phyloP scores from a whole-genome alignment of 2,329 filamentous ascomycete species.

The Hypocrella siamensis region DNA sequence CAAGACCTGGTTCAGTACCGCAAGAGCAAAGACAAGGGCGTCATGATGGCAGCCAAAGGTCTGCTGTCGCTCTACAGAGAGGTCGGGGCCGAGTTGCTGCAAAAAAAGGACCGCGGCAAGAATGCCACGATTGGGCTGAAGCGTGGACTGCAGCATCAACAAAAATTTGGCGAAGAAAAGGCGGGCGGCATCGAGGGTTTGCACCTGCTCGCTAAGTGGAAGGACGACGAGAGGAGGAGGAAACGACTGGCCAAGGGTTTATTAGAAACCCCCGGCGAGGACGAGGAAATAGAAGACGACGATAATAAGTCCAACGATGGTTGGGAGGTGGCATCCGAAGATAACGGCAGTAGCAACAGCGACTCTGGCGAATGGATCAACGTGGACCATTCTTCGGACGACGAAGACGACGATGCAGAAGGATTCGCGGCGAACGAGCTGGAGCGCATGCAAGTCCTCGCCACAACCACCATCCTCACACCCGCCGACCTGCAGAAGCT shows the following conservation, averaged over 20 bases:
- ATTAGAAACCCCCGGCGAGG: constrained; percentile 43
- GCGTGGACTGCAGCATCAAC: constrained; percentile 57
- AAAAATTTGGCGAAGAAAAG: constrained; percentile 70
- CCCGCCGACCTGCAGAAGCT: constrained; percentile 94
- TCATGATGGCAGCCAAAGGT: constrained; percentile 97
- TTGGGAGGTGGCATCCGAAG: constrained; percentile 46
- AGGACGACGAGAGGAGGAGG: constrained; percentile 70
- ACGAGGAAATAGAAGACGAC: constrained; percentile 44
- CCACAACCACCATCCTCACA: constrained; percentile 87
- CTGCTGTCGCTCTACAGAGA: constrained; percentile 82
- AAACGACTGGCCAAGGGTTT: constrained; percentile 56
- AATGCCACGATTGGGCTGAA: constrained; percentile 72
- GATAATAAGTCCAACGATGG: constrained; percentile 39
- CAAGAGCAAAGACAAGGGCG: constrained; percentile 95
- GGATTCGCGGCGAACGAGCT: constrained; percentile 27
- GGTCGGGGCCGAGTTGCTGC: constrained; percentile 75
- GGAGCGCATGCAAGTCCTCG: constrained; percentile 52
- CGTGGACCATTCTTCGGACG: constrained; percentile 52
- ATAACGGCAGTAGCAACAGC: constrained; percentile 43
- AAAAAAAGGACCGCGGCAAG: constrained; percentile 83
- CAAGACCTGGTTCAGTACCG: constrained; percentile 93
- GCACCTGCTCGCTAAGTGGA: constrained; percentile 83
- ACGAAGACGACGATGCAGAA: constrained; percentile 20
- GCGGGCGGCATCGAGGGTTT: constrained; percentile 77
- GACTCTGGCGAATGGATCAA: constrained; percentile 89